Evolutionary conservation across 1,284 basidiomycete genomes (phyloP), one percentile per base, ranked within the genome.

Genomic region (Heterobasidion parviporum): DNA sequence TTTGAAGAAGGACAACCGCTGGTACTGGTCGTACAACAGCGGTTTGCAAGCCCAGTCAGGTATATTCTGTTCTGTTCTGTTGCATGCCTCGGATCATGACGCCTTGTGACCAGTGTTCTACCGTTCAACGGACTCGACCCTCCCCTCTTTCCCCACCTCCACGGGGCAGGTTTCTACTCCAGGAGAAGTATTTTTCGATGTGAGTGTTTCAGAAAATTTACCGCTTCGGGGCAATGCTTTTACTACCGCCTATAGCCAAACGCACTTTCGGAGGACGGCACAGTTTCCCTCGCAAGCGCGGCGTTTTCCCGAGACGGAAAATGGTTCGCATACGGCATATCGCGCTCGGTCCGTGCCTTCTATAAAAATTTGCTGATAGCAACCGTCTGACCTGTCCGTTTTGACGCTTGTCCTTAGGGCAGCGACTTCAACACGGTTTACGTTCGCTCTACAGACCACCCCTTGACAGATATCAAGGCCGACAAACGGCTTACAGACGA

Each of bases 21-120:
- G 87, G 82, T 92, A 92, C 63, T 89, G 87, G 85, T 79, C 77
- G 58, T 80, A 85, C 64, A 89, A 90, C 68, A 81, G 79, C 54
- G 87, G 87, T 14, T 73, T 89, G 43, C 82, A 87, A 62, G 75
- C 81, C 14, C 85, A 88, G 65, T 72, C 76, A 46, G 77, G 83
- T 84, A 56, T 53, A 73, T 18, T 38, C 14, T 26, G 47, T 33
- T 41, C 49, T 18, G 18, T 34, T 41, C 46, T 51, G 44, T 20
- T 15, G 8, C 26, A 45, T 50, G 14, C 33, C 26, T 47, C 43
- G 18, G 16, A 45, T 51, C 15, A 54, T 58, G 12, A 59, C 18
- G 46, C 45, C 53, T 36, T 33, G 34, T 26, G 46, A 43, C 43
- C 52, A 80, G 82, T 83, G n/a, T 69, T 89, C 55, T 87, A 85